Evolutionary conservation across 371 early-diverging fungal species (phyloP).

Genomic region (Spraguea lophii): DNA sequence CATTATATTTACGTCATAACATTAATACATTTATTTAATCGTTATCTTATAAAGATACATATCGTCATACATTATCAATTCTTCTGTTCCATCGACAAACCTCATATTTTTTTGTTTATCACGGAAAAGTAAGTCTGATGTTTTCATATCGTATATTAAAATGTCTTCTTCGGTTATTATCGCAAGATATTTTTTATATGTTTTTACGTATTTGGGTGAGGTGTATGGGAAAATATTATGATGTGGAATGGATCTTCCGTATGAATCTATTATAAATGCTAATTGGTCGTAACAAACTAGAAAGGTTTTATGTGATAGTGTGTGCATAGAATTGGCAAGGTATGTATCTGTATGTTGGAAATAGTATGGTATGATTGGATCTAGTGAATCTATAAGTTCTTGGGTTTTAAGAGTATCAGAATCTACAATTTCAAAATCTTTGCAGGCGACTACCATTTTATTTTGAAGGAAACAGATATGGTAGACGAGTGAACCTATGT

Average conservation of each 20-base stretch:
- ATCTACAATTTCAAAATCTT: constrained; percentile 46
- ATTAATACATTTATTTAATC: too few species aligned
- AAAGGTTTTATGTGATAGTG: constrained; percentile 25
- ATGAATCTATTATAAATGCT: constrained; percentile 38
- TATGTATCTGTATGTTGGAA: constrained; percentile 2
- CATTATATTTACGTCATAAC: too few species aligned
- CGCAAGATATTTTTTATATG: too few species aligned
- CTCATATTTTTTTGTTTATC: too few species aligned
- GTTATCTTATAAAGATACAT: too few species aligned
- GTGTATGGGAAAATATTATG: constrained; percentile 31
- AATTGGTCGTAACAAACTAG: constrained; percentile 36
- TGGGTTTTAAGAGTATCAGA: constrained; percentile 40
- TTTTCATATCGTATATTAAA: too few species aligned
- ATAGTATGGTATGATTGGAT: constrained; percentile 25
- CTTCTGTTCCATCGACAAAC: too few species aligned
- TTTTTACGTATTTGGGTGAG: too few species aligned
- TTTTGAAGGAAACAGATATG: constrained; percentile 28
- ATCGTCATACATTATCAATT: too few species aligned
- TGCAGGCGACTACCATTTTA: constrained; percentile 39
- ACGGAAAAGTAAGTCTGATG: too few species aligned
- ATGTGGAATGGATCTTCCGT: constrained; percentile 23
- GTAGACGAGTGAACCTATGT: constrained; percentile 36
- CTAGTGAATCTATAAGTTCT: constrained; percentile 37
- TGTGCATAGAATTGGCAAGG: constrained; percentile 25
- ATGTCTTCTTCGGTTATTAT: too few species aligned